phyloP scores from a whole-genome alignment of 106 monocot genomes.

The Acorus gramineus region DNA sequence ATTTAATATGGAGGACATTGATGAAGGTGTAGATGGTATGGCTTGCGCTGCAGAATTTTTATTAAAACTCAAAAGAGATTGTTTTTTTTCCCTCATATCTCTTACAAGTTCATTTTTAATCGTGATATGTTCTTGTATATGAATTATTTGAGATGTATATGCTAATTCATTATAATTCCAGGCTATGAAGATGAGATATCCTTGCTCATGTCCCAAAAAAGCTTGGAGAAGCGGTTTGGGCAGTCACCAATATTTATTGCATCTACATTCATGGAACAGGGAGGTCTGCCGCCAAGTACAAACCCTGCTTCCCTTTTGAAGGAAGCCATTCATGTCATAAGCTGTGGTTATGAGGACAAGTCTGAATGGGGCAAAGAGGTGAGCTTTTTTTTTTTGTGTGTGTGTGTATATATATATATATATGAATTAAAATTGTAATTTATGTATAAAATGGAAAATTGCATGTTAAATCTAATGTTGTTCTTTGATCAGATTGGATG shows the following conservation, averaged over 20 bases:
- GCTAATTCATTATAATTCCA: slow-evolving; percentile 11
- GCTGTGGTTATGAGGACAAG: slow-evolving; percentile 94
- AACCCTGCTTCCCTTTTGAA: slow-evolving; percentile 72
- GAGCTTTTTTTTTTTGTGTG: neutral
- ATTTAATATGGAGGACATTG: slow-evolving; percentile 75
- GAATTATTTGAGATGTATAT: too few species aligned
- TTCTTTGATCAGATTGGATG: slow-evolving; percentile 58
- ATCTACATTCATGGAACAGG: slow-evolving; percentile 85
- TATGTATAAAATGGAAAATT: too few species aligned
- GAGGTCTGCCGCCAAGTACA: slow-evolving; percentile 78
- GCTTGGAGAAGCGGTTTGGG: slow-evolving; percentile 86
- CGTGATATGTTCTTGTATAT: too few species aligned
- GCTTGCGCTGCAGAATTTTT: neutral
- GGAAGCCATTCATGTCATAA: slow-evolving; percentile 94
- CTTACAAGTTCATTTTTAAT: too few species aligned
- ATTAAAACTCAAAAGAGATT: neutral
- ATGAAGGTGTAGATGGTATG: slow-evolving; percentile 67
- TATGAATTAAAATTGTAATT: too few species aligned
- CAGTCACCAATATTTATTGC: slow-evolving; percentile 89
- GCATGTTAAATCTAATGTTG: neutral
- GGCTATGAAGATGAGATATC: slow-evolving; percentile 89
- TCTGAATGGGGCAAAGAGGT: slow-evolving; percentile 98
- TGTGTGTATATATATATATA: too few species aligned
- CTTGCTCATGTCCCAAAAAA: slow-evolving; percentile 80
- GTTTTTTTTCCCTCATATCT: too few species aligned